Percentiles rank a stretch among this genome's conserved stretches.
These are phyloP conservation scores for Periconia macrospinosa DNA, from an alignment of 2,329 filamentous ascomycete genomes.

Conservation along the genomic window DNA sequence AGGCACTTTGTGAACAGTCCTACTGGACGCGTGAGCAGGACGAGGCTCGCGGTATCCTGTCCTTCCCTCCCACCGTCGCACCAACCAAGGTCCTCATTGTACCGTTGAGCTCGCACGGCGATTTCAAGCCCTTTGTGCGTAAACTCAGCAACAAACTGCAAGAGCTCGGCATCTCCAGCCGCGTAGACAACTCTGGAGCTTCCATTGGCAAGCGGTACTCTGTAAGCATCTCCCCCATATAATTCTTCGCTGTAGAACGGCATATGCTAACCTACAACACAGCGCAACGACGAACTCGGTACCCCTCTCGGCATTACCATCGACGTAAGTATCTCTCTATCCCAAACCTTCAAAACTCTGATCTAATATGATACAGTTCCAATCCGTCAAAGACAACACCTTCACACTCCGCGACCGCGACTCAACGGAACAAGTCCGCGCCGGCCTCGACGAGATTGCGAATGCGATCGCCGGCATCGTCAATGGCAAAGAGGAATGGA, in stretches of 20 bases:
- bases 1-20: conserved; percentile 88
- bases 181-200: conserved; percentile 86
- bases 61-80: conserved; percentile 76
- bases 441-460: conserved; percentile 77
- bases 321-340: conserved; percentile 51
- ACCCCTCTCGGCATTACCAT: conserved; percentile 93
- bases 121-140: conserved; percentile 77
- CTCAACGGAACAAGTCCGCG: conserved; percentile 86
- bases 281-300: conserved; percentile 90
- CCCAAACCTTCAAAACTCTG: background rate
- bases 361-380: conserved; percentile 58
- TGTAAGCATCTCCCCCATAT: conserved; percentile 19
- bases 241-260: background rate
- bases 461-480: conserved; percentile 68
- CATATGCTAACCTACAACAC: conserved; percentile 17
- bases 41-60: conserved; percentile 79
- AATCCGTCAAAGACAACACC: conserved; percentile 84
- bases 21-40: conserved; percentile 90
- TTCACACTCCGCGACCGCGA: conserved; percentile 87
- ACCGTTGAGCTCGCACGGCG: conserved; percentile 77
- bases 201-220: conserved; percentile 88
- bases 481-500: conserved; percentile 66
- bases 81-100: conserved; percentile 94
- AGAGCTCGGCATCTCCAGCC: conserved; percentile 75
- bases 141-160: conserved; percentile 76